Evolutionary conservation across 352 stramenopile genomes (phyloP).

Genomic region (Plasmopara halstedii): DNA sequence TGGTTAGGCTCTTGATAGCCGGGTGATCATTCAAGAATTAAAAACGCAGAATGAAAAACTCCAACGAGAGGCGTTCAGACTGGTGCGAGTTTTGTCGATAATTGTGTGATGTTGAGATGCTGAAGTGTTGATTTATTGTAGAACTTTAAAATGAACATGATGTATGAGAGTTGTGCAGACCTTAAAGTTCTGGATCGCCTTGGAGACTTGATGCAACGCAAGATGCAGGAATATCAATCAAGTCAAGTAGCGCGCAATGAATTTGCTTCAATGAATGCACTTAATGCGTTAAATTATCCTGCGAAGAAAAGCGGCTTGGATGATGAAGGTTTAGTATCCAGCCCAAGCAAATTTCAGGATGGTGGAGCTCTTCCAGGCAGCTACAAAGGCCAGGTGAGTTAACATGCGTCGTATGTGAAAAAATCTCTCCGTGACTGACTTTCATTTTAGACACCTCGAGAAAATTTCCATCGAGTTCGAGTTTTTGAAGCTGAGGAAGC

Average conservation of each 20-base stretch:
- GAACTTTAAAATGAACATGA: slow-evolving; percentile 53
- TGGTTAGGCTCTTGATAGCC: slow-evolving; percentile 40
- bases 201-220: slow-evolving; percentile 56
- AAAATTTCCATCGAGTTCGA: slow-evolving; percentile 42
- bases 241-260: slow-evolving; percentile 31
- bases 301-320: slow-evolving; percentile 18
- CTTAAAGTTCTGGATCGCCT: slow-evolving; percentile 43
- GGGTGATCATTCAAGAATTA: slow-evolving; percentile 42
- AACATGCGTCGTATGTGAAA: not conserved
- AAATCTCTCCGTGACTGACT: not conserved
- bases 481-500: slow-evolving; percentile 54
- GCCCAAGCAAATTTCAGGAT: slow-evolving; percentile 46
- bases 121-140: slow-evolving; percentile 4
- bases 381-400: slow-evolving; percentile 42
- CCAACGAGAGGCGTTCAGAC: slow-evolving; percentile 43
- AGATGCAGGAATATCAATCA: slow-evolving; percentile 41
- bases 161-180: slow-evolving; percentile 53
- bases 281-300: slow-evolving; percentile 4
- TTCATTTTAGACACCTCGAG: slow-evolving; percentile 21
- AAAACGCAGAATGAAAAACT: slow-evolving; percentile 53
- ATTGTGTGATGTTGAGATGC: not conserved
- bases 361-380: slow-evolving; percentile 49
- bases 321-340: slow-evolving; percentile 55
- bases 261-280: not conserved
- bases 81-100: slow-evolving; percentile 20